Conservation (phyloP, 2,329 filamentous ascomycete species). For the Lecanicillium sp. region DNA sequence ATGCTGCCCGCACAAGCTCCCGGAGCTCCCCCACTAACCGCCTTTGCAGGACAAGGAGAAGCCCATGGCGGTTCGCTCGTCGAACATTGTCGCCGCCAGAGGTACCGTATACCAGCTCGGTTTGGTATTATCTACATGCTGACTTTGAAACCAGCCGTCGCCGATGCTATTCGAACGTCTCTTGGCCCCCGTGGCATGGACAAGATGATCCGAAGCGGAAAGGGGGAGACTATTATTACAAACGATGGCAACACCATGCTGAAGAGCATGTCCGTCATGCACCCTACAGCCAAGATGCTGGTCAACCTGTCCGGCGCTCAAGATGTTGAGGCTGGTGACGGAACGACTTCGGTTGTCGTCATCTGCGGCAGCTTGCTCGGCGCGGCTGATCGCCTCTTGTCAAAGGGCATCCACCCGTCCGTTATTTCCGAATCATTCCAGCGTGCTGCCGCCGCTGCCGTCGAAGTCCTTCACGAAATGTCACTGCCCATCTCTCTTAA, state of each 20-base stretch:
- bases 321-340: slow-evolving; percentile 96
- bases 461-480: slow-evolving; percentile 89
- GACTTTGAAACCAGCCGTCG: slow-evolving; percentile 58
- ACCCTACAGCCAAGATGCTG: slow-evolving; percentile 98
- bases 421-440: slow-evolving; percentile 98
- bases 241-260: slow-evolving; percentile 99
- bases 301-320: slow-evolving; percentile 95
- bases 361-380: slow-evolving; percentile 93
- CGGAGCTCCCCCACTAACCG: slow-evolving; percentile 30
- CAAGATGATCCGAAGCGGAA: slow-evolving; percentile 98
- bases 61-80: slow-evolving; percentile 90
- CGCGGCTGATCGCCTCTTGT: slow-evolving; percentile 82
- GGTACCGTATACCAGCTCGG: slow-evolving; percentile 42
- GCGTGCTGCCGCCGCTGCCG: slow-evolving; percentile 80
- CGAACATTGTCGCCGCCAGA: slow-evolving; percentile 95
- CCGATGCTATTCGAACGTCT: slow-evolving; percentile 95
- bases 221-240: slow-evolving; percentile 96
- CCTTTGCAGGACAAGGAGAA: slow-evolving; percentile 77
- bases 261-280: slow-evolving; percentile 98
- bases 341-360: slow-evolving; percentile 95
- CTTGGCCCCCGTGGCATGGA: slow-evolving; percentile 96
- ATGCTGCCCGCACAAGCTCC: slow-evolving; percentile 21
- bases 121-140: slow-evolving; percentile 8
- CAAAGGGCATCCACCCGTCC: slow-evolving; percentile 93
- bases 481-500: slow-evolving; percentile 84